Base-by-base conservation (phyloP, 345 rosid genomes). In the Clausena lansium region DNA sequence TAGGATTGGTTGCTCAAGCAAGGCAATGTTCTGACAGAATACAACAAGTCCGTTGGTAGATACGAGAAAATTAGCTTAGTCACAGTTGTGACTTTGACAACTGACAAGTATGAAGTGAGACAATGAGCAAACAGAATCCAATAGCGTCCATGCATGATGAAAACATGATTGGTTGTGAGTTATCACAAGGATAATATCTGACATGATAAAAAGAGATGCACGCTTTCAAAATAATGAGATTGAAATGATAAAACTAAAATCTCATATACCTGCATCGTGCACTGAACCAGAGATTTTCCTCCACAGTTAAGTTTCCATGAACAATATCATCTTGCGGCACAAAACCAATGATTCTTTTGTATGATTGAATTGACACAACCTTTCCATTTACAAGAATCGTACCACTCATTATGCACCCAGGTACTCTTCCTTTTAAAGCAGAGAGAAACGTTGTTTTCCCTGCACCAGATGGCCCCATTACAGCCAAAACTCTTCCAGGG, bases 321-420 rank as follows among this genome's bases (percentile, higher is more conserved):
- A 97, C 99, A 32, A 94, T 97, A 79, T 97, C 99, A 81, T 97
- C 99, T 77, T 97, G 98, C 30, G 99, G 98, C 79, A 97, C 99
- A 79, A 88, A 94, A 52, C 99, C 98, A 9, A 91, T 97, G 72
- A 97, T 91, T 86, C 78, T 97, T 88, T 88, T 93, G 88, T 91
- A 97, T 45, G 96, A 86, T 71, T 90, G 94, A 77, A 94, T 93
- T 9, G 99, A 86, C 62, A 87, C 99, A 61, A 19, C 81, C 78
- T 94, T 97, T 1, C 98, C 98, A 80, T 97, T 97, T 71, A 97
- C 88, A 64, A 89, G 93, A 87, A 97, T 86, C 84, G 79, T 84
- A 50, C 98, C 98, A 70, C 75, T 81, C 87, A 88, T 86, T 57
- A 75, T 79, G 84, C 99, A 94, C 67, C 94, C 99, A 11, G 90